Percentiles rank a stretch among this genome's conserved stretches.
Conservation (phyloP, 768 basidiomycete species). For the Lanmaoa rubissima region DNA sequence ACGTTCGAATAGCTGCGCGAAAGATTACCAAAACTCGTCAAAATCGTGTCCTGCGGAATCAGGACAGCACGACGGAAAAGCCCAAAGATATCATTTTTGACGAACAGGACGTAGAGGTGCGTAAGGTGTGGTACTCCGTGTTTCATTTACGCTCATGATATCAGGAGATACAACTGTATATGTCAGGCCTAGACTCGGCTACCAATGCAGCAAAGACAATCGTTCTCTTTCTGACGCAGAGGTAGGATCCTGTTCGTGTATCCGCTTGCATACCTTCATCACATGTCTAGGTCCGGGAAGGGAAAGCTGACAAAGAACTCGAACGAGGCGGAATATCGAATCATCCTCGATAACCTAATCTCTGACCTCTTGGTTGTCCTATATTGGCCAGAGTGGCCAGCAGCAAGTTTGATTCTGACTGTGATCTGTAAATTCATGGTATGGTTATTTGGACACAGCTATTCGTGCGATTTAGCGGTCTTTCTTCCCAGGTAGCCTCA, state of each 20-base stretch:
- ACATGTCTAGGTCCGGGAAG: conserved; percentile 65
- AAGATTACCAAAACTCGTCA: conserved; percentile 61
- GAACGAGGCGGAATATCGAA: conserved; percentile 91
- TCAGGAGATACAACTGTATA: conserved; percentile 72
- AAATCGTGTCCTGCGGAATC: conserved; percentile 58
- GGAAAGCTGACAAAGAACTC: conserved; percentile 86
- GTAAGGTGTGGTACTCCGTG: background rate
- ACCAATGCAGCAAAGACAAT: conserved; percentile 85
- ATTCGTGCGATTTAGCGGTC: background rate
- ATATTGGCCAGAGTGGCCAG: conserved; percentile 98
- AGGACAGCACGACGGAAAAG: conserved; percentile 56
- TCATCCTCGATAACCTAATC: conserved; percentile 89
- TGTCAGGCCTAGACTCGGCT: conserved; percentile 74
- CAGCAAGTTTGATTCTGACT: conserved; percentile 75
- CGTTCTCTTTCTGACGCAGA: conserved; percentile 69
- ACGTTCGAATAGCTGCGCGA: conserved; percentile 70
- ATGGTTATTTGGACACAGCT: conserved; percentile 11
- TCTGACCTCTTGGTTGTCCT: conserved; percentile 84
- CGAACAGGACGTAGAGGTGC: conserved; percentile 65
- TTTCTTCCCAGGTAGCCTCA: conserved; percentile 59
- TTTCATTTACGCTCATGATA: conserved; percentile 3
- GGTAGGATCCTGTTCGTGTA: conserved; percentile 33
- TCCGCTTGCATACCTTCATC: background rate
- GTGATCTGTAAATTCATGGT: conserved; percentile 89
- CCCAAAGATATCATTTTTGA: conserved; percentile 56